Base-by-base conservation (phyloP, 1,284 basidiomycete species). In the Ceratobasidium sp. region DNA sequence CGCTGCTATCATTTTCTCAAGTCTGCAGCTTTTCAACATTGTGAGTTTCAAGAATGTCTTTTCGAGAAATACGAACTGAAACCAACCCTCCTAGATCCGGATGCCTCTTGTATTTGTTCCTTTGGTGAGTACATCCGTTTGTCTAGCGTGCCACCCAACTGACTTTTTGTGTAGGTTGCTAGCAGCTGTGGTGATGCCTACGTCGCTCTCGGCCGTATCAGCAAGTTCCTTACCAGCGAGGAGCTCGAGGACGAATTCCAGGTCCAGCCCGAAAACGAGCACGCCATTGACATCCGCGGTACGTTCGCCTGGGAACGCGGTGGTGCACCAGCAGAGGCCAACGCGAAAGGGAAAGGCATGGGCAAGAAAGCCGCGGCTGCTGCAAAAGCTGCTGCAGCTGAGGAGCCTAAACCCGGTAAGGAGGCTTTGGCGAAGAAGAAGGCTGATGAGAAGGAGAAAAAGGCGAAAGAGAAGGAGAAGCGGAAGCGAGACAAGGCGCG, bases 11-110 rank as follows among this genome's bases (percentile, higher is more conserved):
- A 90, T 94, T 74, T 95, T 95, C 81, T 86, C 87, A 18, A 88
- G 89, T 13, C 80, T 95, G 14, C 88, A 91, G 74, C 84, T 91
- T 73, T 93, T 94, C 85, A 90, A 91, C 77, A 87, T 93, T 46
- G 64, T 69, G 70, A 75, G 87, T 78, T 6, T 21, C 26, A 8
- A 7, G 18, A n/a, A 9, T 35, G 18, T 13, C 18, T n/a, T 26
- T 13, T 1, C 11, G 46, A 5, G 23, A 18, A 44, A 18, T 14
- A 2, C 38, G 26, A 23, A 21, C 41, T 18, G 23, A 18, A 52
- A 46, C 30, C 14, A 28, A 21, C 14, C 21, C n/a, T 30, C 11
- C 13, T 44, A 54, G 67, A 66, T 74, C 46, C 55, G 66, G 5
- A 66, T 70, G 66, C 57, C 73, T 14, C 64, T 66, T n/a, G 59